Base-by-base conservation (phyloP, 2,329 filamentous ascomycete genomes). In the Aspergillus nomiae region DNA sequence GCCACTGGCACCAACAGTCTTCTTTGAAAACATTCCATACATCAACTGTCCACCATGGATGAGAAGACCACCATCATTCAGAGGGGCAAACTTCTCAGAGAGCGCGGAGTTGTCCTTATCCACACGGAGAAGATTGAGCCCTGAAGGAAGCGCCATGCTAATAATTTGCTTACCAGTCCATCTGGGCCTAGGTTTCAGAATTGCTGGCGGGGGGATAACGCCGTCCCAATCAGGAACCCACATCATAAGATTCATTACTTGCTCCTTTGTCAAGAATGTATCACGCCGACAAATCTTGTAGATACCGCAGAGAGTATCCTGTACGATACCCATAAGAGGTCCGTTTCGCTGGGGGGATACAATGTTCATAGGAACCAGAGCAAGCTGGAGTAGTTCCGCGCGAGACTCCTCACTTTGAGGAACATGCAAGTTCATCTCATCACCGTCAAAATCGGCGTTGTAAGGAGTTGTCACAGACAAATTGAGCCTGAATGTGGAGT, bases 351-450 rank as follows among this genome's bases (percentile, higher is more conserved):
- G 95, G 5, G 95, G 95, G 2, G 96, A 99, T 11, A 99, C 96
- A 73, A 99, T 98, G 78, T 99, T 97, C 71, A 95, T 87, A 0
- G 95, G 95, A n/a, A 99, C 95, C 86, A 98, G 90, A 78, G 94
- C 98, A 16, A 99, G 87, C 76, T 98, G 90, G 78, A 89, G 92
- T 70, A 99, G 88, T 79, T 99, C 95, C 53, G 96, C 93, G 64
- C 95, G 91, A 38, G 96, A 96, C 79, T 99, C 96, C 75, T 99
- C 94, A 43, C 92, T 95, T 75, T 99, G 95, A 4, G 95, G 96
- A 58, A 99, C 96, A 86, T 99, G 95, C 82, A 99, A 88, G 77
- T 99, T 99, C 95, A 99, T 99, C 81, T 99, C 95, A 78, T 99
- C 95, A 81, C 95, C 95, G 75, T 99, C 95, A 81, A 99, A 99